Evolutionary conservation across 2,329 filamentous ascomycete species (phyloP), one percentile per base, ranked within the genome.

Genomic region (Diaporthe caulivora): DNA sequence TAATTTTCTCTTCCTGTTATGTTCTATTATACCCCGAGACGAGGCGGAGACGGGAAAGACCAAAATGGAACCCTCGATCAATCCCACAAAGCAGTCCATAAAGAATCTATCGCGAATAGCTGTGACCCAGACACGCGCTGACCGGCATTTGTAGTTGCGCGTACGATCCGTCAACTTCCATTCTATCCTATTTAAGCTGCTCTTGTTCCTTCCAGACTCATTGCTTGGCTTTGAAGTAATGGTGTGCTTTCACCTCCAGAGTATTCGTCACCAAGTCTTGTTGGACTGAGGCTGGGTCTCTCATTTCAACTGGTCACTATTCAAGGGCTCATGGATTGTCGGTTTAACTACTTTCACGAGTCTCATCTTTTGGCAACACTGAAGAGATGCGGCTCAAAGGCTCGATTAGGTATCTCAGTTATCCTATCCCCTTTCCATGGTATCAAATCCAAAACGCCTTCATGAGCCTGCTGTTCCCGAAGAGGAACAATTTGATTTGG

Each of bases 11-110:
- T 70, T 74, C 49, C 42, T 64, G 70, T 71, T 62, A 51, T 60
- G 55, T 70, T 70, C 70, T 72, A 74, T 72, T 74, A 74, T 74
- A 74, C 73, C 73, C 72, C 72, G 54, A 72, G 64, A 64, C 42
- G 44, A 70, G 62, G 73, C 31, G 40, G 49, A 55, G 44, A 37
- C 62, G 58, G 34, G 55, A 51, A 51, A 72, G 64, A 62, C 71
- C 70, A 72, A 51, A 72, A 70, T 57, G 70, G 24, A 57, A 57
- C 65, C 37, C 57, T 71, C 70, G 60, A 72, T 49, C 68, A 40
- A 64, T 72, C 42, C 67, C 68, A 31, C 55, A 42, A 44, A 40
- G 62, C 44, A 65, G 47, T 34, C 26, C 34, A 64, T 47, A 42
- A 34, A 62, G 44, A 34, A 42, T 37, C 15, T 29, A 62, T 70